A percentile compares a stretch with the other conserved stretches of the same genome.
phyloP scores from a whole-genome alignment of 257 asterid species.

The Solanum piurae region DNA sequence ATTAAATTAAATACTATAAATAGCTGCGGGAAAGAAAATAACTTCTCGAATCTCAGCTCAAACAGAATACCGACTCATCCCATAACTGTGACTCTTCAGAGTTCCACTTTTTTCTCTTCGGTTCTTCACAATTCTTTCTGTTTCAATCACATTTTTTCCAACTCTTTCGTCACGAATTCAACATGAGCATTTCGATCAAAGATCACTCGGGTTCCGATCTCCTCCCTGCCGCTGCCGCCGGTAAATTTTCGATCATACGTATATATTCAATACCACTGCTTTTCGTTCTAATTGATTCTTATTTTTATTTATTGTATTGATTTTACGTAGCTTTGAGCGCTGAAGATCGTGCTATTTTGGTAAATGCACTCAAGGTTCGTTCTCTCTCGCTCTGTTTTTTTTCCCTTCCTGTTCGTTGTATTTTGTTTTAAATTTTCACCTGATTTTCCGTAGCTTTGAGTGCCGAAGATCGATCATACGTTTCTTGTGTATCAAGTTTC shows the following conservation, averaged over 20 bases:
- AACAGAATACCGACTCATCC: background rate
- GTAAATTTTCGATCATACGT: background rate
- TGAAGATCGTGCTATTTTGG: background rate
- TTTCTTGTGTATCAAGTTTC: background rate
- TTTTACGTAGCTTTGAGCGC: background rate
- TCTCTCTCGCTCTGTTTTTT: background rate
- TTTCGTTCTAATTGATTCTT: background rate
- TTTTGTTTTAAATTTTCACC: background rate
- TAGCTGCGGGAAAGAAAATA: background rate
- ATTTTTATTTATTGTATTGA: background rate
- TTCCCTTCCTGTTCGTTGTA: background rate
- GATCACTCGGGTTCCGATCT: background rate
- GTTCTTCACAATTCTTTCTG: background rate
- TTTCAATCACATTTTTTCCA: background rate
- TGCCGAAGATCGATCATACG: background rate
- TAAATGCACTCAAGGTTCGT: background rate
- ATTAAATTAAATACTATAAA: background rate
- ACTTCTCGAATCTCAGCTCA: background rate
- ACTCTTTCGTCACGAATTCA: background rate
- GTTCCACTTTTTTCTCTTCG: background rate
- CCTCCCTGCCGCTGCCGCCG: background rate
- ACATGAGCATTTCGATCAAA: background rate
- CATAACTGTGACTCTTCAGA: background rate
- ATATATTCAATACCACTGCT: background rate
- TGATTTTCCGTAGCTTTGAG: background rate